These are phyloP conservation scores for Aspergillus intermedius DNA, from an alignment of 2,329 filamentous ascomycete species.

Conservation along the genomic window DNA sequence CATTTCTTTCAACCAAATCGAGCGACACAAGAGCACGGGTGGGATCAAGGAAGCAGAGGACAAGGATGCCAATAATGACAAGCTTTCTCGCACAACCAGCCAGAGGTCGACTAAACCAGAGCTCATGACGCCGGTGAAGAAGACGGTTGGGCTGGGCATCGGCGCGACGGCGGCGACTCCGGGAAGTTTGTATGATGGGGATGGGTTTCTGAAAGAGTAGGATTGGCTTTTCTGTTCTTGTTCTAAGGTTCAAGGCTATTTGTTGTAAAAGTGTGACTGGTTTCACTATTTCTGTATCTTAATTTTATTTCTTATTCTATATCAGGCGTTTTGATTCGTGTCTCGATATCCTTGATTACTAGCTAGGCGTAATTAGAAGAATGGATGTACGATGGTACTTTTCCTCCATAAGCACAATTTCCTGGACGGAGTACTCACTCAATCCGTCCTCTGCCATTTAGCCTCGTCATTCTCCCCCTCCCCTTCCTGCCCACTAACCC, in stretches of 20 bases:
- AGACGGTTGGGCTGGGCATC: constrained; percentile 23
- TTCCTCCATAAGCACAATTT: not conserved
- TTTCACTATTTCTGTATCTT: not conserved
- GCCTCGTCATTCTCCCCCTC: constrained; percentile 37
- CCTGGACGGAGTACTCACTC: not conserved
- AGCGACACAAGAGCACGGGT: not conserved
- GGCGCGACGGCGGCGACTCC: constrained; percentile 28
- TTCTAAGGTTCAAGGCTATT: too few relatives aligned
- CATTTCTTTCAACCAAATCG: not conserved
- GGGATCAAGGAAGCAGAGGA: constrained; percentile 20
- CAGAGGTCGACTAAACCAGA: constrained; percentile 13
- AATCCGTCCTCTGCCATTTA: constrained; percentile 50
- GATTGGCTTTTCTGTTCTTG: not conserved
- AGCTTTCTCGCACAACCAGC: constrained; percentile 2
- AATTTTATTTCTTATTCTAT: constrained; percentile 1
- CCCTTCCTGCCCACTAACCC: constrained; percentile 34
- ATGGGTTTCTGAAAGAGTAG: constrained; percentile 33
- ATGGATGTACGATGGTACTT: not conserved
- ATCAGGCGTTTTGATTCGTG: not conserved
- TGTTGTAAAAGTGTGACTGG: not conserved
- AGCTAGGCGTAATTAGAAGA: not conserved
- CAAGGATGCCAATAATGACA: not conserved
- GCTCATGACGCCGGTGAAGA: constrained; percentile 22
- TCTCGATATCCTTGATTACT: not conserved
- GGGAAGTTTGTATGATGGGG: constrained; percentile 42